phyloP scores from a whole-genome alignment of 2,329 filamentous ascomycete species.

The Venturia carpophila region DNA sequence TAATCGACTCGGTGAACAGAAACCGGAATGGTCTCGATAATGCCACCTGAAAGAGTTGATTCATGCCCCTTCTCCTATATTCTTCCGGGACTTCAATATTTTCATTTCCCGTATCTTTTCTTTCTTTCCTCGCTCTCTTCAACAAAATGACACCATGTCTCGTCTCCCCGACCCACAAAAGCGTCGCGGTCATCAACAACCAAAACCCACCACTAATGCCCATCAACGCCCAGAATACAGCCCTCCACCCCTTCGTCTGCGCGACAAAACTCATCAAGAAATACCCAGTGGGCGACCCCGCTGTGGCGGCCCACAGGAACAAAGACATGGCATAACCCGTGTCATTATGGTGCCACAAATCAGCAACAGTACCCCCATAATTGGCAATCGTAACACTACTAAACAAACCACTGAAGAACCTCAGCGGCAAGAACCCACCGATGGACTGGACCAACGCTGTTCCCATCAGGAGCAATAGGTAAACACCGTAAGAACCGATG shows the following conservation, averaged over 20 bases:
- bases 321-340: slow-evolving; percentile 36
- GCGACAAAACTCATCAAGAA: slow-evolving; percentile 41
- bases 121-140: slow-evolving; percentile 28
- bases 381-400: slow-evolving; percentile 6
- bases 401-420: background rate
- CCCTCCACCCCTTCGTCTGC: slow-evolving; percentile 36
- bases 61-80: slow-evolving; percentile 30
- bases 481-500: slow-evolving; percentile 55
- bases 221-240: slow-evolving; percentile 41
- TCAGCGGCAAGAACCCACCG: background rate
- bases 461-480: background rate
- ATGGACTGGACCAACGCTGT: slow-evolving; percentile 1
- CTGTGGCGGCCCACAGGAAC: slow-evolving; percentile 42
- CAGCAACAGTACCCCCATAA: slow-evolving; percentile 38
- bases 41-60: slow-evolving; percentile 36
- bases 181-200: slow-evolving; percentile 34
- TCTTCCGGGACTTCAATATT: slow-evolving; percentile 31
- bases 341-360: slow-evolving; percentile 37
- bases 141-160: slow-evolving; percentile 39
- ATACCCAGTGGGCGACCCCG: slow-evolving; percentile 40
- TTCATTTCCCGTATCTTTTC: slow-evolving; percentile 24
- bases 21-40: slow-evolving; percentile 43
- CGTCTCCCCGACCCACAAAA: slow-evolving; percentile 36
- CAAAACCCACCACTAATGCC: slow-evolving; percentile 38
- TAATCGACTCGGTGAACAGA: slow-evolving; percentile 40